A percentile compares a stretch with the other conserved stretches of the same genome.
These are phyloP conservation scores for Lichtheimia hyalospora DNA, from an alignment of 371 early-diverging fungal species.

Conservation along the genomic window DNA sequence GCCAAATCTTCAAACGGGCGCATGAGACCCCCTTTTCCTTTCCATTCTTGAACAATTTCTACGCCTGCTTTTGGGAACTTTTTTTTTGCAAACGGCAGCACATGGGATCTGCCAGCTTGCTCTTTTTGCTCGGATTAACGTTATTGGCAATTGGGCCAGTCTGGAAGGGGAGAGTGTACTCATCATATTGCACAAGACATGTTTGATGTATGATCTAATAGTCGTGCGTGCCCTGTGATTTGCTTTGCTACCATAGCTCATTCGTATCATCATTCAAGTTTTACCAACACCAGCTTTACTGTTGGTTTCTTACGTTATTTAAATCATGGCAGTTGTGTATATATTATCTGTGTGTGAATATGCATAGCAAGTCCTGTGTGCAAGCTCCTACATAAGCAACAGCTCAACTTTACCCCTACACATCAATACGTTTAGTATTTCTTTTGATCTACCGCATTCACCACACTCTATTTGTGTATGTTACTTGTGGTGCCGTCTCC, in stretches of 20 bases:
- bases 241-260: too few relatives aligned
- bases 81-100: not conserved
- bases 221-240: too few relatives aligned
- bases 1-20: conserved; percentile 22
- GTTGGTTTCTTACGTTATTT: too few relatives aligned
- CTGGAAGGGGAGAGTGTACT: not conserved
- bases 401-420: not conserved
- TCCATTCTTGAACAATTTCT: conserved; percentile 21
- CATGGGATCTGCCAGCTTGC: not conserved
- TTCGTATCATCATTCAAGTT: too few relatives aligned
- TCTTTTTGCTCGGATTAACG: not conserved
- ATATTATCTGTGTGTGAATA: too few relatives aligned
- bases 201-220: too few relatives aligned
- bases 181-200: too few relatives aligned
- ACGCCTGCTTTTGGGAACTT: conserved; percentile 11
- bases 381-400: too few relatives aligned
- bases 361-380: too few relatives aligned
- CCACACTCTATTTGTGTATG: not conserved
- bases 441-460: not conserved
- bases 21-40: conserved; percentile 15
- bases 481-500: not conserved
- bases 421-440: not conserved
- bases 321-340: too few relatives aligned
- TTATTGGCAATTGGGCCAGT: conserved; percentile 2
- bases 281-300: too few relatives aligned